Evolutionary conservation across 306 rosid species (phyloP), one percentile per base, ranked within the genome.

Genomic region (Lathyrus oleraceus): DNA sequence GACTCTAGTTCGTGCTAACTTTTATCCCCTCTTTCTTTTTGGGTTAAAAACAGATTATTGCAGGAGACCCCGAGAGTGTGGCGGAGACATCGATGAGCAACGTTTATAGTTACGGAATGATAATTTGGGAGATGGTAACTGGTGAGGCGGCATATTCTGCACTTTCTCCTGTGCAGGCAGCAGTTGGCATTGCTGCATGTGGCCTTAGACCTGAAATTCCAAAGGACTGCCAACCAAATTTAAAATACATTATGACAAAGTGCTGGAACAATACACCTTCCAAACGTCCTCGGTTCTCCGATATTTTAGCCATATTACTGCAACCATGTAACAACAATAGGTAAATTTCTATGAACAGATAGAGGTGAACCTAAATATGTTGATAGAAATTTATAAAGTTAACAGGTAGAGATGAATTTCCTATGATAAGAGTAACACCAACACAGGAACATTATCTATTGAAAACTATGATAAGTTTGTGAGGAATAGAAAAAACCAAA

Each of bases 121-220:
- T 94, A 32, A 78, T 94, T 32, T 94, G 99, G 99, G 99, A 94
- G 75, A 88, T 94, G 92, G 91, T 94, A 69, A 79, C 89, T 2
- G 92, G 99, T n/a, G 99, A 94, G 67, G 92, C 87, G 17, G 97
- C 99, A 4, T 94, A 88, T 72, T 77, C 90, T 13, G 78, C 97
- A 28, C 87, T 76, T 76, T 94, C 99, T 56, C 98, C 98, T 2
- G 97, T 94, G 53, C 97, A 94, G 65, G 98, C 97, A 7, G 98
- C 97, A 10, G 98, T 94, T 3, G 97, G 96, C 3, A 91, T 94
- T 65, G 98, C 97, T n/a, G 97, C 98, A 6, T 94, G 97, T 81
- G 98, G 97, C 68, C 96, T 94, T 52, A 87, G 97, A 81, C 98
- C 98, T 48, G 97, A 94, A 38, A 87, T 94, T 65, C 98, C 97